Base-by-base conservation (phyloP, 2,329 filamentous ascomycete genomes). In the Volutella citrinella region DNA sequence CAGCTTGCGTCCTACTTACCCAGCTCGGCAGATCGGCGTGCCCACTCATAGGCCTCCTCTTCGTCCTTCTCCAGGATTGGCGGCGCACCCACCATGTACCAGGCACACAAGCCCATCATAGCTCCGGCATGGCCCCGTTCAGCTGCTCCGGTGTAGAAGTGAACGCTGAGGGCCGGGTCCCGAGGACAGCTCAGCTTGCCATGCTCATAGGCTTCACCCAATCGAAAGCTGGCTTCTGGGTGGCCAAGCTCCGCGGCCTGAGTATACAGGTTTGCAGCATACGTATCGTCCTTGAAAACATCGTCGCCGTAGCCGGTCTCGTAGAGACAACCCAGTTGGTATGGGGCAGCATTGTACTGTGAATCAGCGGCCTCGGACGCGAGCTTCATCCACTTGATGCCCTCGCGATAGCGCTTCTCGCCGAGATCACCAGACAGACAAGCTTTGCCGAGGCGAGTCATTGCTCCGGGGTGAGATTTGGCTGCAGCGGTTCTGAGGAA, bases 21-120 rank as follows among this genome's bases (percentile, higher is more conserved):
- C 46, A 83, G 72, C 43, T 93, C 84, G 19, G 91, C 91, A 34
- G 93, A 87, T 54, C 83, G 82, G 53, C 80, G 81, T 12, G 93
- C 90, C 93, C 93, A 98, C 60, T 95, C 90, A 55, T 94, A 97
- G 9, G 93, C 93, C 62, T 98, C 93, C 49, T 84, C 84, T 60
- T 97, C 91, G 52, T 98, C 91, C 64, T 93, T 95, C 41, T 95
- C 90, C 15, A 98, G 67, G 11, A 97, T 80, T 0, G 90, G 89
- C 48, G 90, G 85, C 3, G 93, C 93, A 10, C 93, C 93, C 24
- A 97, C 85, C 74, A 97, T 85, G 61, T 97, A 98, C 93, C 93
- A 98, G 10, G 93, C 93, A 63, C 93, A 98, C 8, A 98, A 72
- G 5, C 91, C 91, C 90, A 98, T 95, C 89, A 97, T 97, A 29